Base-by-base conservation (phyloP, 371 early-diverging fungal species). In the Mucor piriformis region DNA sequence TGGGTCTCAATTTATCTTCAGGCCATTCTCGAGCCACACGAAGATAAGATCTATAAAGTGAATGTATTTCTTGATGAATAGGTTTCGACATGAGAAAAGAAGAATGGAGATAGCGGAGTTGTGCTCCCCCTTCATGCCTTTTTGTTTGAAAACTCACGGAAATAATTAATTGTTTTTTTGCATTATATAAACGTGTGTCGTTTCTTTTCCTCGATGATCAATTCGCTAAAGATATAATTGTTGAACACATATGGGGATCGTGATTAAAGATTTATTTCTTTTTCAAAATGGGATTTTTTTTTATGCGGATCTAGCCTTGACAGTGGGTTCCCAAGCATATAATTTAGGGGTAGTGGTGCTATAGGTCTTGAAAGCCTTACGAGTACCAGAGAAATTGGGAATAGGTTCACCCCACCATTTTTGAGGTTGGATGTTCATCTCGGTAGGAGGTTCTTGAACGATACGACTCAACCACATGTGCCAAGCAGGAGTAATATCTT, bases 401-500 rank as follows among this genome's bases (percentile, higher is more conserved):
- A 61, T 74, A 76, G 77, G 82, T 20, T 84, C 74, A 21, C 71
- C 69, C 67, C 69, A 72, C 77, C 59, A 82, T 51, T 75, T 79
- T 53, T 83, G 56, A 35, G 67, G 59, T 66, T 84, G 37, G 43
- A 65, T 27, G 33, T 69, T 63, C 73, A 70, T 70, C 54, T 73
- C 73, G 20, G 77, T 85, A 48, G 96, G 96, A n/a, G 90, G 82
- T 61, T 90, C 92, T 74, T 95, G 92, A 44, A 88, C 86, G 61
- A 89, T 82, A 60, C 83, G 85, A 73, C 88, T 89, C 50, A 96
- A 79, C 97, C 97, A 97, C 67, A 89, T 86, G 82, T 95, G 93
- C 96, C 97, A 97, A 77, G 92, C 93, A 43, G 97, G 89, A 24
- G 95, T 89, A 55, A 96, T 88, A 74, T 92, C 90, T 35, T 85